Evolutionary conservation across 164 flowering plant genomes (phyloP), one percentile per base, ranked within the genome.

Genomic region (Tetrastigma voinierianum): DNA sequence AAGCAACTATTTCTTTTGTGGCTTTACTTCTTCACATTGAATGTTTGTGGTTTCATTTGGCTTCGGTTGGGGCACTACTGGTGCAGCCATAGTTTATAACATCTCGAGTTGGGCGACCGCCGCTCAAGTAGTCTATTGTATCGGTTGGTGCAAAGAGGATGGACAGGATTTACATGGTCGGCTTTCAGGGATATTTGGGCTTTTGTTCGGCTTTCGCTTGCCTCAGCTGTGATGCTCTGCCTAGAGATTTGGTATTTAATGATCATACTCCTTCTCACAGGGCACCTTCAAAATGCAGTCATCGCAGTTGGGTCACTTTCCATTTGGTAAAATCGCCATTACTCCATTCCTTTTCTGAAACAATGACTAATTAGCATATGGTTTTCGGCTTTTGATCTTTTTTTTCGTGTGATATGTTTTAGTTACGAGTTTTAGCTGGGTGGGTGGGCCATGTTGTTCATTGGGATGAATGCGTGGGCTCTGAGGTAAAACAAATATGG

Each of bases 201-300:
- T 2, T 87, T 87, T 70, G 81, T 87, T 44, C 77, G 78, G 76
- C 87, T 87, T 10, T 87, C 91, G 0, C 20, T 85, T 46, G 87
- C 87, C 1, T 87, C 91, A 0, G 91, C 89, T n/a, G 67, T 93
- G 1, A 93, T 93, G 98, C 83, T 93, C 45, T 89, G 94, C 71
- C 75, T 89, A 2, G 96, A 93, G 69, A n/a, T 90, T 46, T 93
- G 97, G 98, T 91, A 93, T 59, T 78, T 87, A 83, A 86, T 85
- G 89, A 75, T 82, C 59, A 78, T 93, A 4, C 70, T 82, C 19
- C 70, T 93, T 62, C 86, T 91, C 62, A 72, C 89, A 0, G 96
- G 96, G 17, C 79, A 82, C 51, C 89, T 90, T 58, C 68, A 64
- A n/a, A 77, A 91, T 77, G 91, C 98, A 1, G 83, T 84, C 2